A percentile compares a stretch with the other conserved stretches of the same genome.
Evolutionary conservation across 345 rosid genomes (phyloP).

Genomic region (Populus ilicifolia): DNA sequence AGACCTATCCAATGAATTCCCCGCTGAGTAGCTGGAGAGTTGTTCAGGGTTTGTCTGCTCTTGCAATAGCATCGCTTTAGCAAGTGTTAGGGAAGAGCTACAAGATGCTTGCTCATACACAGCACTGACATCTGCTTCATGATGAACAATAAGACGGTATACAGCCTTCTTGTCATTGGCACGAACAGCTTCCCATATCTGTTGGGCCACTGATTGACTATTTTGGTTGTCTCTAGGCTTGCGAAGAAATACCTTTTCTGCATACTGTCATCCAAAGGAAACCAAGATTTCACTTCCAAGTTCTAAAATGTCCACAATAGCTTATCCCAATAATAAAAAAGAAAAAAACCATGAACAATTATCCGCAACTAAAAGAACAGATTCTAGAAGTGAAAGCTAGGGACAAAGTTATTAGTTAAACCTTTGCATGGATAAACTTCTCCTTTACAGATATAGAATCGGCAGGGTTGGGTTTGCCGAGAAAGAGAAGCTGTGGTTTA

Average conservation of each 20-base stretch:
- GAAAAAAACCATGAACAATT: not conserved
- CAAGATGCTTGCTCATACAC: slow-evolving; percentile 59
- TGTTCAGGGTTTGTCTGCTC: slow-evolving; percentile 59
- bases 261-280: slow-evolving; percentile 58
- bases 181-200: slow-evolving; percentile 86
- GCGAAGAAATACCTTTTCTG: slow-evolving; percentile 81
- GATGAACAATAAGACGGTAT: slow-evolving; percentile 72
- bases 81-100: slow-evolving; percentile 71
- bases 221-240: slow-evolving; percentile 55
- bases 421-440: slow-evolving; percentile 98
- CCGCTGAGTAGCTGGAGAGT: slow-evolving; percentile 50
- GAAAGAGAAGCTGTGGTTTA: slow-evolving; percentile 51
- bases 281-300: not conserved
- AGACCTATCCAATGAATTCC: slow-evolving; percentile 63
- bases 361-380: not conserved
- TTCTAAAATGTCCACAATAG: not conserved
- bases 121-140: slow-evolving; percentile 65
- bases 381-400: slow-evolving; percentile 18
- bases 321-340: not conserved
- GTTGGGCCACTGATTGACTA: slow-evolving; percentile 53
- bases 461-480: slow-evolving; percentile 58
- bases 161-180: slow-evolving; percentile 87
- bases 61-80: slow-evolving; percentile 75
- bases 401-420: slow-evolving; percentile 15
- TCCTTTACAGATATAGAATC: slow-evolving; percentile 89